Conservation (phyloP, 2,329 filamentous ascomycete genomes). For the Cercospora zeae-maydis region DNA sequence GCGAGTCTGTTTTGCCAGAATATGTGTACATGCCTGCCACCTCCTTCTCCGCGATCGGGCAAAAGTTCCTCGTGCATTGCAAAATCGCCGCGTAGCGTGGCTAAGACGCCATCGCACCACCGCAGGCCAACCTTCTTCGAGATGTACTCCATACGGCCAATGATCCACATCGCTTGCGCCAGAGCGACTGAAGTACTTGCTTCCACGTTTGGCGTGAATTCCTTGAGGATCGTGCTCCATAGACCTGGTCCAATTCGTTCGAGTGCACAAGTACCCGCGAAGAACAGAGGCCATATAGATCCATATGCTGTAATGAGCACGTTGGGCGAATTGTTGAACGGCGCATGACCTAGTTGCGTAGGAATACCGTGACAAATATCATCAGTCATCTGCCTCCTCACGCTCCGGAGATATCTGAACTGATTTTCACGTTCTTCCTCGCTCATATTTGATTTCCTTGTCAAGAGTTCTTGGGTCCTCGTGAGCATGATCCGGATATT, state of each 20-base stretch:
- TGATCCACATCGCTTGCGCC: constrained; percentile 32
- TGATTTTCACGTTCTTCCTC: constrained; percentile 22
- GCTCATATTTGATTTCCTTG: constrained; percentile 20
- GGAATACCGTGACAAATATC: constrained; percentile 33
- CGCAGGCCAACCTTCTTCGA: constrained; percentile 27
- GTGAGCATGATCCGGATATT: constrained; percentile 33
- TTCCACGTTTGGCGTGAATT: constrained; percentile 7
- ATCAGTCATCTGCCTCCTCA: constrained; percentile 32
- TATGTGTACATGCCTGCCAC: not conserved
- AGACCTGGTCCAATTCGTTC: constrained; percentile 27
- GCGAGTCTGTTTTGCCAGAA: constrained; percentile 12
- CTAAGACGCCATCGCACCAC: constrained; percentile 34
- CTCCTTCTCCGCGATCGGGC: constrained; percentile 7
- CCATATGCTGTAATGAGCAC: constrained; percentile 32
- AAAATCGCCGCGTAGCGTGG: constrained; percentile 32
- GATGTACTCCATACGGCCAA: constrained; percentile 33
- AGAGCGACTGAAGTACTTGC: constrained; percentile 24
- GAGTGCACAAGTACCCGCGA: constrained; percentile 33
- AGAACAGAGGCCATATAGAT: constrained; percentile 36
- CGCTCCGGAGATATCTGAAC: constrained; percentile 26
- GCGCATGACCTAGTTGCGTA: constrained; percentile 30
- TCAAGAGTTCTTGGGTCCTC: constrained; percentile 30
- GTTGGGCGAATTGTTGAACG: constrained; percentile 25
- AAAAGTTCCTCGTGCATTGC: constrained; percentile 20
- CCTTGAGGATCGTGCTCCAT: constrained; percentile 12